These are phyloP conservation scores for Saccharomyces hybrid DNA, from an alignment of 1,139 yeast species.

Conservation along the genomic window DNA sequence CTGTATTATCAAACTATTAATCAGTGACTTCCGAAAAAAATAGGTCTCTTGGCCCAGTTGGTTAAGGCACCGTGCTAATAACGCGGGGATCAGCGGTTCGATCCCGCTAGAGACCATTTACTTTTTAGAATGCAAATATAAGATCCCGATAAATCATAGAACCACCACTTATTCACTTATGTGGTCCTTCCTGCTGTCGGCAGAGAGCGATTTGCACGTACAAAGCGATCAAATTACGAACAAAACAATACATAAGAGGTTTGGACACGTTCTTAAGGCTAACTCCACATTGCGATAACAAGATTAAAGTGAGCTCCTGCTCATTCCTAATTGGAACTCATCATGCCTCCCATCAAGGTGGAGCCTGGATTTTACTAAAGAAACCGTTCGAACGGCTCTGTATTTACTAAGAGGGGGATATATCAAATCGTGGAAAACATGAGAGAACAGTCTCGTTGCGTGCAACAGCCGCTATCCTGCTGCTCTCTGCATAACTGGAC, in stretches of 20 bases:
- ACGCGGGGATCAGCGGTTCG: slow-evolving; percentile 32
- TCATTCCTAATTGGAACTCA: not conserved
- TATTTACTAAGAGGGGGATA: not conserved
- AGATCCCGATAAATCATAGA: too few species aligned
- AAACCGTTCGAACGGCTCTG: not conserved
- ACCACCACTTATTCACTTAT: not conserved
- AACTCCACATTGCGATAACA: not conserved
- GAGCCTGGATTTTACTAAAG: not conserved
- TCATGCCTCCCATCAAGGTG: not conserved
- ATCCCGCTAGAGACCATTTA: slow-evolving; percentile 28
- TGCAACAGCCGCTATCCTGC: not conserved
- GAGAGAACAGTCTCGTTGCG: not conserved
- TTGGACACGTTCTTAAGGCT: not conserved
- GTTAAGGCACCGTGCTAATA: slow-evolving; percentile 31
- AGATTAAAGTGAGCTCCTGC: not conserved
- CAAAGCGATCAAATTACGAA: not conserved
- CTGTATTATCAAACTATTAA: too few species aligned
- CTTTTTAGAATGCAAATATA: not conserved
- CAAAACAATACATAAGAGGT: not conserved
- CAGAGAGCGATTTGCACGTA: not conserved
- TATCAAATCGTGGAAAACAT: not conserved
- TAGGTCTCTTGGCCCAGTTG: slow-evolving; percentile 29
- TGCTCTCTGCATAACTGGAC: not conserved
- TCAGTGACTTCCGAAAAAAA: not conserved
- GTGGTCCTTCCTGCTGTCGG: not conserved